phyloP scores from a whole-genome alignment of 305 asterid species.

The Caryopteris hybrid region DNA sequence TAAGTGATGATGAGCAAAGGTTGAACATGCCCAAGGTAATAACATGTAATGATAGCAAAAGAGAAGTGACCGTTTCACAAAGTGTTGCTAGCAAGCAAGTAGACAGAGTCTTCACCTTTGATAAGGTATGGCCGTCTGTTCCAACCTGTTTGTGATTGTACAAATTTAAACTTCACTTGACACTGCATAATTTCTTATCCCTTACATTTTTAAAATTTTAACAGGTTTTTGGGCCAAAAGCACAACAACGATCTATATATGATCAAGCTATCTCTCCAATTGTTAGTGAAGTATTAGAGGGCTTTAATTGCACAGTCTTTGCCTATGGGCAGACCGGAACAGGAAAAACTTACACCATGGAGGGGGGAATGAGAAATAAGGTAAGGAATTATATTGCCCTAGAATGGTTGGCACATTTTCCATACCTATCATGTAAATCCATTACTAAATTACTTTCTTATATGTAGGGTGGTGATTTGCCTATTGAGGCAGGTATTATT shows the following conservation, averaged over 20 bases:
- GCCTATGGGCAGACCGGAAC: slow-evolving; percentile 90
- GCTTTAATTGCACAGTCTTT: slow-evolving; percentile 77
- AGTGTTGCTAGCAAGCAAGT: slow-evolving; percentile 69
- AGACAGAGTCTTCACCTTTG: slow-evolving; percentile 69
- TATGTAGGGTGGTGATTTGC: slow-evolving; percentile 73
- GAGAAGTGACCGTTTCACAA: slow-evolving; percentile 64
- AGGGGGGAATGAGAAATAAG: slow-evolving; percentile 81
- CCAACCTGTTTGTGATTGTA: neutral
- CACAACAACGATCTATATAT: slow-evolving; percentile 74
- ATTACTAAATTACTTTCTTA: slow-evolving; percentile 10
- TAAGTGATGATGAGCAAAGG: slow-evolving; percentile 60
- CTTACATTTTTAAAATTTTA: neutral
- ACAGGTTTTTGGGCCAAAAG: slow-evolving; percentile 82
- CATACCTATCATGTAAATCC: neutral
- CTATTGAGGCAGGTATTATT: slow-evolving; percentile 78
- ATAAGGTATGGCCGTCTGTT: slow-evolving; percentile 43
- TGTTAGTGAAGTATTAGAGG: slow-evolving; percentile 73
- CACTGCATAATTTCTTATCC: neutral
- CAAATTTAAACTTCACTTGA: neutral
- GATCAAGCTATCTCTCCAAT: slow-evolving; percentile 81
- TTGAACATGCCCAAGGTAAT: slow-evolving; percentile 53
- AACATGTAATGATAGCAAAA: slow-evolving; percentile 60
- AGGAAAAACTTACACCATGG: slow-evolving; percentile 77
- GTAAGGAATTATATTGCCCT: slow-evolving; percentile 21
- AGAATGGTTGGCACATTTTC: neutral